Conservation (phyloP, 2,329 filamentous ascomycete species). For the Talaromyces verruculosus region DNA sequence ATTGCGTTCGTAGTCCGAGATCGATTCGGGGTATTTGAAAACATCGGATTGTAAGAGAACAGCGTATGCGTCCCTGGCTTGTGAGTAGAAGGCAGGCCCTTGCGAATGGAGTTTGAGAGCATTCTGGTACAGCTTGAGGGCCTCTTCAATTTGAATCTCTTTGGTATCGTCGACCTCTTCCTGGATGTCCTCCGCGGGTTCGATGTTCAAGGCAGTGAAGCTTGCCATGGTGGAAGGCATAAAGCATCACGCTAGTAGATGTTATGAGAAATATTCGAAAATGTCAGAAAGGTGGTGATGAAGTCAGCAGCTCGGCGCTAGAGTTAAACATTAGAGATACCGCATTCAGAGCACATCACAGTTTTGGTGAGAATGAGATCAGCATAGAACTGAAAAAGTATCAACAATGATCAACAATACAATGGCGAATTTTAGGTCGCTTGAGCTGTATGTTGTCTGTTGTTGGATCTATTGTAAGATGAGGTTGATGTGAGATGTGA, state of each 20-base stretch:
- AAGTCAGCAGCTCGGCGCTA: background rate
- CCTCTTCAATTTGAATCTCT: conserved; percentile 96
- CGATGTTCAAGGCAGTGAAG: conserved; percentile 89
- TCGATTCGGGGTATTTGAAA: conserved; percentile 84
- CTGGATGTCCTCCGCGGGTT: conserved; percentile 84
- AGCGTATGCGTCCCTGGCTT: conserved; percentile 78
- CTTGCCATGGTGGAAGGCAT: conserved; percentile 48
- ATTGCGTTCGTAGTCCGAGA: conserved; percentile 77
- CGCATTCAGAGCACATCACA: background rate
- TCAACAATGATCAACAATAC: background rate
- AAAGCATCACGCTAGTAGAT: background rate
- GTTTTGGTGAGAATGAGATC: background rate
- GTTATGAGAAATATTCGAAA: background rate
- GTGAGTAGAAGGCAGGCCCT: conserved; percentile 70
- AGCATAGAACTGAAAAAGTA: background rate
- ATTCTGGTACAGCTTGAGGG: conserved; percentile 87
- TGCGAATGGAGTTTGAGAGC: conserved; percentile 90
- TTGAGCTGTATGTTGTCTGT: background rate
- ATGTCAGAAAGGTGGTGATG: background rate
- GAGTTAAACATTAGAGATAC: background rate
- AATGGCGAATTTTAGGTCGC: background rate
- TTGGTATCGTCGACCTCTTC: conserved; percentile 94
- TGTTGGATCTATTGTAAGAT: background rate
- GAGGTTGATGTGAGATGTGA: background rate
- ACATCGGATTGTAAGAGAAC: conserved; percentile 88